Base-by-base conservation (phyloP, 129 eudicot genomes). In the Logfia minima region DNA sequence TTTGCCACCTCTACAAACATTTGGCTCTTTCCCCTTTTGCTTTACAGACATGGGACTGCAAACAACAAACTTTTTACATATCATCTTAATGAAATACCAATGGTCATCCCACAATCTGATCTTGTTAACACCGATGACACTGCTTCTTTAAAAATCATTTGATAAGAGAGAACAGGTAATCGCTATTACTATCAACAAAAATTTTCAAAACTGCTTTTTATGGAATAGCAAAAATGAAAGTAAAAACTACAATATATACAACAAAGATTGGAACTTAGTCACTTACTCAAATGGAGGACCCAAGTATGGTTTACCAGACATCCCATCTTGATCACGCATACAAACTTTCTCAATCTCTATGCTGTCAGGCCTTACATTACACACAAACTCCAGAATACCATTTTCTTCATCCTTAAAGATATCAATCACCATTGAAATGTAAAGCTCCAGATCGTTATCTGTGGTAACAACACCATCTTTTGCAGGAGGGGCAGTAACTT, bases 341-440 rank as follows among this genome's bases (percentile, higher is more conserved):
- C 81, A 87, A 68, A 89, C 87, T 60, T 81, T 87, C 39, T 81
- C 82, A 70, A 94, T 94, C 74, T 91, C 94, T 2, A 94, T 43
- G 64, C 85, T 82, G 29, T 86, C 89, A 8, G 96, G 92, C 97
- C 99, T 89, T 24, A 90, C 92, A 68, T 96, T 89, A 86, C 99
- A 94, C 53, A 87, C 84, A 84, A 94, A 87, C 83, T 87, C 90
- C 85, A 94, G 32, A 52, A 89, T 82, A 53, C 81, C 83, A 58
- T 51, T 83, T 31, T 75, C 77, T 37, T 86, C 84, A 48, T 85
- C 93, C 83, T 91, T 94, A 67, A 79, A 80, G 77, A 94, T 73
- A 58, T 90, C 78, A 26, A 94, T 75, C 56, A 91, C 79, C 86
- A 87, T 74, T 51, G 97, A 76, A 70, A 94, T 83, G 79, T 82